Evolutionary conservation across 352 stramenopile genomes (phyloP), one percentile per base, ranked within the genome.

Genomic region (Globisporangium cederbergense): DNA sequence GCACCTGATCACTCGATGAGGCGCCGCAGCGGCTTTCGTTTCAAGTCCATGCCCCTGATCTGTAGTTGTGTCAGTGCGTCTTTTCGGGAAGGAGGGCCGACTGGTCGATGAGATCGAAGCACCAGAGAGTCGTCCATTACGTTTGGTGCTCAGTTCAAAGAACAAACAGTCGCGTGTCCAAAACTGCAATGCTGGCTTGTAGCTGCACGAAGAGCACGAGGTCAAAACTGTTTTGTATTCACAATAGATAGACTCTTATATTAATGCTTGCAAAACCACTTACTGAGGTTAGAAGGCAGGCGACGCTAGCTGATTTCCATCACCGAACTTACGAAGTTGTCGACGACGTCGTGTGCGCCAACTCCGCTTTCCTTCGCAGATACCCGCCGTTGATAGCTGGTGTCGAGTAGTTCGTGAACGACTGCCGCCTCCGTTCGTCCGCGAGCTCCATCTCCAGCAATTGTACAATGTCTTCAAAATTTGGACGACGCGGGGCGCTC

Each of bases 391-490:
- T 58, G 11, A 42, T 43, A 1, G 10, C 13, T 20, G 63, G 36
- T 20, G 36, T 14, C 47, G 55, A 11, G 36, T 64, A 68, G 20
- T 45, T 55, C 5, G 50, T 8, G 13, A 59, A 28, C 55, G 58
- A 60, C 64, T 81, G 73, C 7, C 67, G 69, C 28, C 77, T 74
- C 2, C 79, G 75, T 38, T 84, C 78, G 20, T 83, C 77, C 30
- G 69, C 63, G 20, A 93, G 65, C 61, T 93, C 84, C 61, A 89
- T 88, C 60, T 89, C 80, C 32, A 93, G 69, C 34, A 93, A 53
- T 65, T 87, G 79, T 43, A 93, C 84, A 36, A 93, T 91, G 49
- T 93, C 82, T 64, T 88, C 79, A 60, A 93, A 93, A 58, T 60
- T 88, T 0, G 82, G 84, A 28, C 84, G 79, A n/a, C 82, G 79